Base-by-base conservation (phyloP, 768 basidiomycete genomes). In the Mycena galopus region DNA sequence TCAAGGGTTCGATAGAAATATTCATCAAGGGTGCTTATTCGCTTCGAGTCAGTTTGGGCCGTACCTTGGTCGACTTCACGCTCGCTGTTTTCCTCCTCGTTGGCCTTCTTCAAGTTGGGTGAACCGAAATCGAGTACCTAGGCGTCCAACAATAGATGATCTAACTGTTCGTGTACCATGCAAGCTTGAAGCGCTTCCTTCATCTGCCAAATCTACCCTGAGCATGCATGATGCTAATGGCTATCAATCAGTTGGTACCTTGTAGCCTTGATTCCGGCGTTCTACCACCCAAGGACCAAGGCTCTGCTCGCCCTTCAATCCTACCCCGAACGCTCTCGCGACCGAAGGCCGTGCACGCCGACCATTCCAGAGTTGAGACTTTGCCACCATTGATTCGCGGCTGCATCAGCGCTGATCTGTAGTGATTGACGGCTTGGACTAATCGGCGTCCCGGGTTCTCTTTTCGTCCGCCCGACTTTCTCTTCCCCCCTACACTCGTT, bases 401-500 rank as follows among this genome's bases (percentile, higher is more conserved):
- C 12, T 39, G 39, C 39, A 59, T 59, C 57, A 37, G 57, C 57
- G 57, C 57, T 37, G 33, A 59, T 59, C 55, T 51, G 50, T 25
- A 27, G 50, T 51, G 23, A 27, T 27, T 57, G 55, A 57, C 55
- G 35, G 57, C 50, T n/a, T 51, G 50, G 21, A 12, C 44, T 47
- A 47, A 19, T 47, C 21, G 23, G 50, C 17, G 50, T 25, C 33
- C n/a, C 35, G 57, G 30, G 33, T 19, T 25, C 19, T 32, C 53
- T 63, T 27, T 51, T 63, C 27, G 50, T 44, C 39, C 39, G 39
- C 11, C 32, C 39, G 50, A 65, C 65, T 63, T 72, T 47, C 59
- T 62, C 66, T 60, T 42, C 66, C 62, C 62, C 62, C 62, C 8
- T 51, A 65, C 71, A 59, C 39, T 67, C 71, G 62, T 67, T 63